These are phyloP conservation scores for Rhodocollybia butyracea DNA, from an alignment of 768 basidiomycete genomes.

Conservation along the genomic window DNA sequence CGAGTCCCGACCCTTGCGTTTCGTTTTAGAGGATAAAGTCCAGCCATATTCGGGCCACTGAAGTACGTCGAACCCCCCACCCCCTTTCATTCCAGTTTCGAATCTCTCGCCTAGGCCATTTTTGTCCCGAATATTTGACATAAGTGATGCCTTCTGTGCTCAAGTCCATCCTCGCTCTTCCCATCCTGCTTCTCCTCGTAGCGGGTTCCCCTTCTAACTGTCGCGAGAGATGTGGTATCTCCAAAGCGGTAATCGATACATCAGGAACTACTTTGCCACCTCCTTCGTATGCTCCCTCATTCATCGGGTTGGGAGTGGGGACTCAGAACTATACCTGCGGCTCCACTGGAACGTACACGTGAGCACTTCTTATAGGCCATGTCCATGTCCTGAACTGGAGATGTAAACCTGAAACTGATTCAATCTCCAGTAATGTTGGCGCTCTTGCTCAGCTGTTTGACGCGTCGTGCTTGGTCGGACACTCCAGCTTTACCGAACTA, in stretches of 20 bases:
- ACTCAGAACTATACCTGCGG: slow-evolving; percentile 56
- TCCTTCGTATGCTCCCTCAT: slow-evolving; percentile 33
- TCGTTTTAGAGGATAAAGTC: too few relatives aligned
- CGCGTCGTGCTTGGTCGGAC: slow-evolving; percentile 42
- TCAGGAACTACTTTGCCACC: slow-evolving; percentile 27
- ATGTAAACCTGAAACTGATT: not conserved
- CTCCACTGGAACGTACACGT: slow-evolving; percentile 44
- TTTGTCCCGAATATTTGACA: too few relatives aligned
- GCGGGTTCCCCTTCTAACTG: too few relatives aligned
- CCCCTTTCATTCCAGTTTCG: too few relatives aligned
- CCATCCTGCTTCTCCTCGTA: too few relatives aligned
- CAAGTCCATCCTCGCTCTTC: too few relatives aligned
- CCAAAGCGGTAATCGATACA: slow-evolving; percentile 18
- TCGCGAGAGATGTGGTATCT: too few relatives aligned
- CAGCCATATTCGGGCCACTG: too few relatives aligned
- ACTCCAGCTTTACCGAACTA: slow-evolving; percentile 21
- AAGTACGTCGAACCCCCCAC: too few relatives aligned
- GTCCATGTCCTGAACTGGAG: not conserved
- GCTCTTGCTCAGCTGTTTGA: slow-evolving; percentile 55
- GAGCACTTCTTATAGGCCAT: slow-evolving; percentile 13
- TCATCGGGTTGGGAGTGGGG: slow-evolving; percentile 45
- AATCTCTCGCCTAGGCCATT: too few relatives aligned
- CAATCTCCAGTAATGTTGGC: slow-evolving; percentile 36
- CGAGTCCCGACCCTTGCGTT: too few relatives aligned
- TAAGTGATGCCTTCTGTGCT: too few relatives aligned